phyloP scores from a whole-genome alignment of 129 eudicot species.

The Lactuca sativa region DNA sequence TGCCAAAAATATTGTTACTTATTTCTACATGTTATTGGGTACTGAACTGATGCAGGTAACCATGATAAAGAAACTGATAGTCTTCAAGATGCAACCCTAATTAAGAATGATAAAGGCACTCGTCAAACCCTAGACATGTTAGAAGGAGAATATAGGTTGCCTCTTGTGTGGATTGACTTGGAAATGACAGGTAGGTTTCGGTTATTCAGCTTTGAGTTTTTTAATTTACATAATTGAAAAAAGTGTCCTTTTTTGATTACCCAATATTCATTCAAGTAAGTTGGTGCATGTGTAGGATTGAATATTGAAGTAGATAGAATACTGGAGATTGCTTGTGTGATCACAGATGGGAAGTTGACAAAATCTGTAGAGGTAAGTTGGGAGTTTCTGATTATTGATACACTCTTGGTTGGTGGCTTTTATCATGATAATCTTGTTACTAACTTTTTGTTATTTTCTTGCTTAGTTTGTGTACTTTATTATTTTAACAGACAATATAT shows the following conservation, averaged over 20 bases:
- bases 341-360: constrained; percentile 88
- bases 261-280: background rate
- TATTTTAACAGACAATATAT: background rate
- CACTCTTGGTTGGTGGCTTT: constrained; percentile 14
- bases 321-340: constrained; percentile 89
- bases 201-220: background rate
- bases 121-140: constrained; percentile 16
- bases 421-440: constrained; percentile 1
- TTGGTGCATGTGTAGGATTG: constrained; percentile 58
- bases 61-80: constrained; percentile 36
- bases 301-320: constrained; percentile 82
- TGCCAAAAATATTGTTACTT: background rate
- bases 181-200: constrained; percentile 84
- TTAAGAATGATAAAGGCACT: constrained; percentile 27
- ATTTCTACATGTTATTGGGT: constrained; percentile 1
- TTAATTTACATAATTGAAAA: background rate
- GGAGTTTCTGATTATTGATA: background rate
- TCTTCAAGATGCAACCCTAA: constrained; percentile 18
- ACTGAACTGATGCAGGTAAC: constrained; percentile 39
- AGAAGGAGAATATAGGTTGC: constrained; percentile 51
- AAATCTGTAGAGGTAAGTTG: constrained; percentile 68
- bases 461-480: background rate
- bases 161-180: constrained; percentile 98
- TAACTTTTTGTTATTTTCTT: background rate
- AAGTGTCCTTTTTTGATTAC: background rate